Percentiles rank a stretch among this genome's conserved stretches.
These are phyloP conservation scores for Lenwebbia sp. DNA, from an alignment of 345 rosid species.

Conservation along the genomic window DNA sequence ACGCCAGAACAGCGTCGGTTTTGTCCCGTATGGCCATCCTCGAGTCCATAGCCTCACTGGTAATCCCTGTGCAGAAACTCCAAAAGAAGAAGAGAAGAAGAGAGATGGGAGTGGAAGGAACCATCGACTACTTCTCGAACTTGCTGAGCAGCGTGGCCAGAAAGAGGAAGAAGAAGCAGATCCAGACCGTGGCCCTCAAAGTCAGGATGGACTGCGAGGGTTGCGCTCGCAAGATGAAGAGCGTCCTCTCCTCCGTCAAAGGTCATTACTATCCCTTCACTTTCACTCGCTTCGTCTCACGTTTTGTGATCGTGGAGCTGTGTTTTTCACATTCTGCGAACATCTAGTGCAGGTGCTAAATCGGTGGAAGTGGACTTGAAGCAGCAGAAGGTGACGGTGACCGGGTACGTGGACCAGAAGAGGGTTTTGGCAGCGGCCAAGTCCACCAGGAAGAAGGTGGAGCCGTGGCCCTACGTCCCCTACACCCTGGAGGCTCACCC, in stretches of 20 bases:
- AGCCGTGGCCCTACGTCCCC: conserved; percentile 91
- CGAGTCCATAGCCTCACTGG: neutral
- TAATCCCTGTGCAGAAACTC: neutral
- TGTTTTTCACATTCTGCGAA: neutral
- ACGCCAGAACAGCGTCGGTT: neutral
- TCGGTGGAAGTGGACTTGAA: conserved; percentile 72
- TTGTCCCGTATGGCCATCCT: neutral
- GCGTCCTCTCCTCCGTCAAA: conserved; percentile 56
- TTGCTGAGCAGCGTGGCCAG: conserved; percentile 34
- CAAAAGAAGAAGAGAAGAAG: neutral
- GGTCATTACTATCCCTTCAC: conserved; percentile 16
- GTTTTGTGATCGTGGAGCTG: neutral
- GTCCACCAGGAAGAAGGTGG: conserved; percentile 82
- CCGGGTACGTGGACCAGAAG: conserved; percentile 48
- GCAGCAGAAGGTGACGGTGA: conserved; percentile 75
- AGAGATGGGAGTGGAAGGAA: conserved; percentile 74
- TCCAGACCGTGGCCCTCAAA: conserved; percentile 63
- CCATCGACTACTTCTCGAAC: conserved; percentile 53
- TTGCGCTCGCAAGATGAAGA: conserved; percentile 76
- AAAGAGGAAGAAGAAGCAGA: conserved; percentile 51
- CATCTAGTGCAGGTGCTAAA: conserved; percentile 41
- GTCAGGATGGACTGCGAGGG: conserved; percentile 89
- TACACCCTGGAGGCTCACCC: conserved; percentile 58
- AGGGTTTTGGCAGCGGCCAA: conserved; percentile 63
- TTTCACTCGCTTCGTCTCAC: neutral